Evolutionary conservation across 2,329 filamentous ascomycete species (phyloP), one percentile per base, ranked within the genome.

Genomic region (Aspergillus sp.): DNA sequence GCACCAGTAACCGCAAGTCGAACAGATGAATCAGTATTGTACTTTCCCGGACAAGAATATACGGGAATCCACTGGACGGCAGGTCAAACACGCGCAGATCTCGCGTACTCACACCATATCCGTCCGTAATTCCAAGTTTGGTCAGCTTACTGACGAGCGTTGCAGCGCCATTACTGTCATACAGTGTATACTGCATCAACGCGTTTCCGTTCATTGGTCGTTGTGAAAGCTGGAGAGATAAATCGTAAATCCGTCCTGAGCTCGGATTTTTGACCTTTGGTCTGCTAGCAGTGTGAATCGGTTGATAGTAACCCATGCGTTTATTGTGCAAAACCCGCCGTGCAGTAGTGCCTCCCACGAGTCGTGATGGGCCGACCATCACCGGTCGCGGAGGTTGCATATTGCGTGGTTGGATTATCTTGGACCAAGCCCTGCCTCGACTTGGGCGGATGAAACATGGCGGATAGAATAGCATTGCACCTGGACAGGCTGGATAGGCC

Each of bases 21-120:
- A 69, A 68, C 20, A 69, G 53, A 46, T 67, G 64, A 19, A 69
- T 51, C 10, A 69, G 53, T 30, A 69, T 62, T 3, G 64, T 61
- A 2, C 45, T 52, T 1, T 61, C 61, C 5, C 66, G 58, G 25
- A 69, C 54, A 15, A 69, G 49, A 25, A 68, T 58, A 47, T 68
- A 63, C 3, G 66, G 65, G 25, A 65, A 56, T 2, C 64, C 61
- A 25, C 61, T 57, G 0, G 66, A 67, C 3, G 58, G 55, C 13
- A 67, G 59, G 35, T 69, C 66, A 5, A 66, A 58, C 33, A 57
- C 58, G 4, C 65, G 61, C 32, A 69, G 49, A 52, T 69, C 66
- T 69, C 66, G 2, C 66, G 65, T 3, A 48, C 52, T 62, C 46
- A 61, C 27, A 1, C 50, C 57, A 41, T 59, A 62, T n/a, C 43